phyloP scores from a whole-genome alignment of 2,329 filamentous ascomycete genomes.

The Karstenula rhodostoma region DNA sequence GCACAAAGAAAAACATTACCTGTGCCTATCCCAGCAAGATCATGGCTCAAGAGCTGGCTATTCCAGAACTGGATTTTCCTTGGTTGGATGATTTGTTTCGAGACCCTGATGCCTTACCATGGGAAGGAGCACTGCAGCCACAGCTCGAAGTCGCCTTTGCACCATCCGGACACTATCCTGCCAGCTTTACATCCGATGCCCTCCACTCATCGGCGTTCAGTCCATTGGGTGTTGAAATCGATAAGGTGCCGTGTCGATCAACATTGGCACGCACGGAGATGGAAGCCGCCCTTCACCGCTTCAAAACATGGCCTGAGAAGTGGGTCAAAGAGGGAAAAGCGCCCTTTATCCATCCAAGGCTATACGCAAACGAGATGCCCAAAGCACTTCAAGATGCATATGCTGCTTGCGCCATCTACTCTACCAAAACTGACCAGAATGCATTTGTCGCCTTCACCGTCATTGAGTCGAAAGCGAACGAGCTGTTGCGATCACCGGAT shows the following conservation, averaged over 20 bases:
- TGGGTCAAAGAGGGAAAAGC: slow-evolving; percentile 23
- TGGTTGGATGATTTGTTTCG: slow-evolving; percentile 27
- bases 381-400: slow-evolving; percentile 25
- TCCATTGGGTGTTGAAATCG: slow-evolving; percentile 1
- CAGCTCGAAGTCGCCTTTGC: slow-evolving; percentile 11
- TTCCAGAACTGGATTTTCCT: slow-evolving; percentile 27
- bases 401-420: slow-evolving; percentile 26
- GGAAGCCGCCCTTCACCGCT: slow-evolving; percentile 25
- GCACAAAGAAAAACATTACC: slow-evolving; percentile 16
- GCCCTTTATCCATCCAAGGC: slow-evolving; percentile 24
- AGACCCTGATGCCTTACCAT: slow-evolving; percentile 21
- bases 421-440: slow-evolving; percentile 17
- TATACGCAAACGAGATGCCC: slow-evolving; percentile 17
- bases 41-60: neutral
- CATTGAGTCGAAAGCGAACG: slow-evolving; percentile 20
- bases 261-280: slow-evolving; percentile 22
- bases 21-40: slow-evolving; percentile 18
- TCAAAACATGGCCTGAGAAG: slow-evolving; percentile 28
- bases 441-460: slow-evolving; percentile 20
- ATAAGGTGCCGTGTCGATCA: neutral
- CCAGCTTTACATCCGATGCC: slow-evolving; percentile 5
- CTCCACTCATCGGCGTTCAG: neutral
- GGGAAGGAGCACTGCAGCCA: slow-evolving; percentile 22
- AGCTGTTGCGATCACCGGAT: slow-evolving; percentile 19
- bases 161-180: slow-evolving; percentile 5